Evolutionary conservation across 768 basidiomycete genomes (phyloP).

Genomic region (Hericium alpestre): DNA sequence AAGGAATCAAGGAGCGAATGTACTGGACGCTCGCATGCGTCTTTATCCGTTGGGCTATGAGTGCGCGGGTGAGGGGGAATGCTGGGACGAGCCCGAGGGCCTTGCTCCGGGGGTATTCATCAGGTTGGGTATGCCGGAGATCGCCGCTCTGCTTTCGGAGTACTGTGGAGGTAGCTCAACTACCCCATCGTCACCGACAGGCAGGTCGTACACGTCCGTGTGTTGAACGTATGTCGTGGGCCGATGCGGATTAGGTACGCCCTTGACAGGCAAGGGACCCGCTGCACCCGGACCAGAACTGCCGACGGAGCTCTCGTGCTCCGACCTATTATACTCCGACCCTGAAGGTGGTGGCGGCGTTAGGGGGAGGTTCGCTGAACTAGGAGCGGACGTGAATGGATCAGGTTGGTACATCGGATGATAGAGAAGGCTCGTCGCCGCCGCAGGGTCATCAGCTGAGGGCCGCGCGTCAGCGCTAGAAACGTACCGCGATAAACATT

Average conservation of each 20-base stretch:
- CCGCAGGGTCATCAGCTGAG: background rate
- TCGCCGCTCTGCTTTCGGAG: constrained; percentile 33
- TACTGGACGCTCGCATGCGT: background rate
- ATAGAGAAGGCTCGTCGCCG: background rate
- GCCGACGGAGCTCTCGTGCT: too few relatives aligned
- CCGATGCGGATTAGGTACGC: background rate
- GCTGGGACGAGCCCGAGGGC: background rate
- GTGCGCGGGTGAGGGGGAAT: background rate
- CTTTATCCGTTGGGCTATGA: background rate
- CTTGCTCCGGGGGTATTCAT: background rate
- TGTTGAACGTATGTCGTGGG: constrained; percentile 33
- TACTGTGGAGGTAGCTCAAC: constrained; percentile 75
- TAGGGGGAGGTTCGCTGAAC: background rate
- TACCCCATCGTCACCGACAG: constrained; percentile 38
- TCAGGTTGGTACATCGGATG: background rate
- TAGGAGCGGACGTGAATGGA: background rate
- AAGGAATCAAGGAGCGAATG: background rate
- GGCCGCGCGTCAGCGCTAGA: too few relatives aligned
- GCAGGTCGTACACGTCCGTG: constrained; percentile 53
- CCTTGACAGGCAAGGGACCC: too few relatives aligned
- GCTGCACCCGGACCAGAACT: too few relatives aligned
- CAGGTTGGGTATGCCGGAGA: background rate
- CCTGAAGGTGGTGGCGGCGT: background rate
- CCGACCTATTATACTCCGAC: too few relatives aligned
- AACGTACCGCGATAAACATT: too few relatives aligned